phyloP scores from a whole-genome alignment of 768 basidiomycete species.

The Calocybe indica region DNA sequence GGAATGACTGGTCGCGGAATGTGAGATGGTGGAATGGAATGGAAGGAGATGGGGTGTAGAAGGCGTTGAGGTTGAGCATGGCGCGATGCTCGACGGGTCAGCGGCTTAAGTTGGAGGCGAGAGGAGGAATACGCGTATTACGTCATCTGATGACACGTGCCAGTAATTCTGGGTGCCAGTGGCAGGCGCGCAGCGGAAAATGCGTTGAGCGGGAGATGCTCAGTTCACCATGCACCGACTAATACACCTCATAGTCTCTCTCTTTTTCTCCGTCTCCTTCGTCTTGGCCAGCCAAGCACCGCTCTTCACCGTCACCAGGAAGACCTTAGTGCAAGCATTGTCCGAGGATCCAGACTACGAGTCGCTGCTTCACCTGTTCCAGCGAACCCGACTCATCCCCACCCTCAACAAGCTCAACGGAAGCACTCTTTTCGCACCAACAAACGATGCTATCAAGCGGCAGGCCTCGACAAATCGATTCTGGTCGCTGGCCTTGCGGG shows the following conservation, averaged over 20 bases:
- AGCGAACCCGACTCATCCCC: constrained; percentile 83
- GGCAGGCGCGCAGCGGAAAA: too few species aligned
- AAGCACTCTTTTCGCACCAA: constrained; percentile 90
- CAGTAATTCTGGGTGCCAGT: too few species aligned
- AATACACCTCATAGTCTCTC: constrained; percentile 14
- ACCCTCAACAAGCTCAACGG: constrained; percentile 82
- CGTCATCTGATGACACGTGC: too few species aligned
- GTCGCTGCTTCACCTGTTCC: constrained; percentile 69
- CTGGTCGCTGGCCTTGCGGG: constrained; percentile 33
- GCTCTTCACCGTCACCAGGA: constrained; percentile 24
- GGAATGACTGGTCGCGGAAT: constrained; percentile 46
- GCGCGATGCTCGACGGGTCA: not conserved
- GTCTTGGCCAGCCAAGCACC: constrained; percentile 26
- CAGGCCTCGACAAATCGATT: constrained; percentile 29
- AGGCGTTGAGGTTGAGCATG: constrained; percentile 36
- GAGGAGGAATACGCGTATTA: too few species aligned
- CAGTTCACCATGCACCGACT: too few species aligned
- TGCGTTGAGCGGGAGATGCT: too few species aligned
- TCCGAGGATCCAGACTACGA: constrained; percentile 70
- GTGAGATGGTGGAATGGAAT: constrained; percentile 51
- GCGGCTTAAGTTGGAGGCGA: too few species aligned
- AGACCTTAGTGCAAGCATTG: constrained; percentile 77
- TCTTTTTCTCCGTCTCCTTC: constrained; percentile 22
- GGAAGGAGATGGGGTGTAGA: constrained; percentile 43
- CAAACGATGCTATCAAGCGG: constrained; percentile 79